phyloP scores from a whole-genome alignment of 495 filamentous ascomycete genomes.

The Talaromyces borbonicus region DNA sequence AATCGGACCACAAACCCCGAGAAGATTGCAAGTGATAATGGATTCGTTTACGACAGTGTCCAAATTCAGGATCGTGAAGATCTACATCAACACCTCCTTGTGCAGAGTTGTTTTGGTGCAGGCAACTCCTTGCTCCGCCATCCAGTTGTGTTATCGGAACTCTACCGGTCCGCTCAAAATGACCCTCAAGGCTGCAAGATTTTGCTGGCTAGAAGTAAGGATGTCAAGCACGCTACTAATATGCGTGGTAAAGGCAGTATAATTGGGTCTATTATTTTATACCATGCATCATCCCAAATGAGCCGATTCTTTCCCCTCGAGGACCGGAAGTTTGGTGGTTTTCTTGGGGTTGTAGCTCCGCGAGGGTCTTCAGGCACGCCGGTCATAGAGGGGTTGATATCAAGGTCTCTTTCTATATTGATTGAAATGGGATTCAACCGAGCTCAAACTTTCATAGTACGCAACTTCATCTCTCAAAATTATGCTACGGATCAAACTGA shows the following conservation, averaged over 20 bases:
- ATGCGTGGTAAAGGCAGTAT: neutral
- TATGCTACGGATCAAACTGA: no score
- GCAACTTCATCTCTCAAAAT: neutral
- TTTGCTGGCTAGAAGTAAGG: neutral
- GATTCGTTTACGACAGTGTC: neutral
- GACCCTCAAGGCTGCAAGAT: conserved; percentile 5
- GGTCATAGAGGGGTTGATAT: neutral
- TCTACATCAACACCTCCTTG: conserved; percentile 2
- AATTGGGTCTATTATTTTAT: conserved; percentile 4
- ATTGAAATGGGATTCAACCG: conserved; percentile 5
- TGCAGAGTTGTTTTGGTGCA: neutral
- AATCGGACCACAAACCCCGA: neutral
- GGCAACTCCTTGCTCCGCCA: neutral
- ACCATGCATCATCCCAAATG: conserved; percentile 5
- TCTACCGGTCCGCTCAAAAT: conserved; percentile 1
- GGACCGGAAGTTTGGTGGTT: neutral
- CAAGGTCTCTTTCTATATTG: neutral
- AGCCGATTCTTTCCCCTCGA: conserved; percentile 2
- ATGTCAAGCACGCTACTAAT: neutral
- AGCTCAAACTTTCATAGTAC: conserved; percentile 4
- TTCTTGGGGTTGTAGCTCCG: neutral
- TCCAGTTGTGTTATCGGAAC: conserved; percentile 1
- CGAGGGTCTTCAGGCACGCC: neutral
- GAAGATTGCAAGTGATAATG: neutral
- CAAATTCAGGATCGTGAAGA: neutral